Evolutionary conservation across 2,329 filamentous ascomycete species (phyloP).

Genomic region (Penicillium olsonii): DNA sequence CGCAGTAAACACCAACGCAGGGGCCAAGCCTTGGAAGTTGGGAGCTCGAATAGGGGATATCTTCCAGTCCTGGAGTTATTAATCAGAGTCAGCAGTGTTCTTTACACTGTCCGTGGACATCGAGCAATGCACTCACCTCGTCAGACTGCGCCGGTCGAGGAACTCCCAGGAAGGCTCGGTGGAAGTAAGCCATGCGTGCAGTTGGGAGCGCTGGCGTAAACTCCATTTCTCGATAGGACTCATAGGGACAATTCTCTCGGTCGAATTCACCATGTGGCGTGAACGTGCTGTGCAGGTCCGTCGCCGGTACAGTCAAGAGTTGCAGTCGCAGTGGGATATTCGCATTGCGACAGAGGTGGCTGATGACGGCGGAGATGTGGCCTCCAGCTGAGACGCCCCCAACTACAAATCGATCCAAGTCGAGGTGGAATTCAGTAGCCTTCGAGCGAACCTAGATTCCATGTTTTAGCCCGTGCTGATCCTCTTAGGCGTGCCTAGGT

Average conservation of each 20-base stretch:
- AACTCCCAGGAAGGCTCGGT: constrained; percentile 40
- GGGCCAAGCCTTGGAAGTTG: constrained; percentile 38
- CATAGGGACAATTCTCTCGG: constrained; percentile 38
- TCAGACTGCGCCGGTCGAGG: constrained; percentile 37
- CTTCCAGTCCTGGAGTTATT: constrained; percentile 41
- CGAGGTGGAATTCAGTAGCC: constrained; percentile 37
- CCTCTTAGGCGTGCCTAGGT: not conserved
- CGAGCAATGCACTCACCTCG: constrained; percentile 31
- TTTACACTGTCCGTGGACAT: not conserved
- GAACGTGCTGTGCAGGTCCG: constrained; percentile 40
- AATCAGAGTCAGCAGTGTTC: not conserved
- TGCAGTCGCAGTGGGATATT: constrained; percentile 40
- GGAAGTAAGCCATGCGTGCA: constrained; percentile 43
- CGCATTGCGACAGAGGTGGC: constrained; percentile 40
- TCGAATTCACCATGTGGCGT: constrained; percentile 38
- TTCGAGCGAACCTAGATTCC: constrained; percentile 33
- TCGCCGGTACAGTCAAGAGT: constrained; percentile 39
- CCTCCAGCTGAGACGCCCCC: constrained; percentile 45
- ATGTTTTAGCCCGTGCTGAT: not conserved
- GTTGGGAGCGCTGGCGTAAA: constrained; percentile 37
- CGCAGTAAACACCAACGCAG: constrained; percentile 42
- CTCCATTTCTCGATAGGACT: constrained; percentile 44
- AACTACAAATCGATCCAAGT: constrained; percentile 37
- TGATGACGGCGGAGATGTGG: constrained; percentile 41
- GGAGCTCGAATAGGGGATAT: constrained; percentile 44